Base-by-base conservation (phyloP, 2,329 filamentous ascomycete species). In the Fusarium albidum region DNA sequence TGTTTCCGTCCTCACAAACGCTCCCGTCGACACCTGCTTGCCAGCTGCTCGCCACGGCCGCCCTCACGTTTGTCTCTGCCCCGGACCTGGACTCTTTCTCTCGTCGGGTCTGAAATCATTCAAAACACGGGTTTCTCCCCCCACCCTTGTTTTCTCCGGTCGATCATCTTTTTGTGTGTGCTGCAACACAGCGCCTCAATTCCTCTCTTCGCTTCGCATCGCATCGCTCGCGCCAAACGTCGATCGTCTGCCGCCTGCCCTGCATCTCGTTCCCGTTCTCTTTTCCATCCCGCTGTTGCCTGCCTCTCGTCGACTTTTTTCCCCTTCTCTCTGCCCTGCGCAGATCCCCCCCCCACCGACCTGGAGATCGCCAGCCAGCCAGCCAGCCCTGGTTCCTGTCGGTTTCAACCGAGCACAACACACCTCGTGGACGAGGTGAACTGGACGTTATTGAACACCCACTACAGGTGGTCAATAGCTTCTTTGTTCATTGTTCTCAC, bases 351-450 rank as follows among this genome's bases (percentile, higher is more conserved):
- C 49, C 46, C 47, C 38, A 38, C 29, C 56, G 28, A 29, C 25
- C 9, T 35, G 35, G 46, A 56, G 50, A 56, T 56, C 52, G 39
- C 34, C 48, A 61, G 59, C 59, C 26, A 60, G 39, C 34, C 48
- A 61, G 59, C 59, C 26, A 60, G 59, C 42, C 45, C 56, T 63
- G 59, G 44, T 41, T 51, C 38, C 49, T 49, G 38, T 28, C 41
- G 46, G 15, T 38, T 54, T 38, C 42, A 61, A 49, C 45, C 31
- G 34, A 42, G 41, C 43, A 45, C 44, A 57, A 49, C 45, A 49
- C 45, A 46, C 59, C 56, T 62, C 43, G 55, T 63, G 39, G 59
- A 63, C 59, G 55, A 60, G 59, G 59, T 51, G 40, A 54, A 53
- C 34, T 48, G 26, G 45, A 44, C 57, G 49, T 61, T 54, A 49